phyloP scores from a whole-genome alignment of 495 filamentous ascomycete genomes.

The Daldinia concentrica region DNA sequence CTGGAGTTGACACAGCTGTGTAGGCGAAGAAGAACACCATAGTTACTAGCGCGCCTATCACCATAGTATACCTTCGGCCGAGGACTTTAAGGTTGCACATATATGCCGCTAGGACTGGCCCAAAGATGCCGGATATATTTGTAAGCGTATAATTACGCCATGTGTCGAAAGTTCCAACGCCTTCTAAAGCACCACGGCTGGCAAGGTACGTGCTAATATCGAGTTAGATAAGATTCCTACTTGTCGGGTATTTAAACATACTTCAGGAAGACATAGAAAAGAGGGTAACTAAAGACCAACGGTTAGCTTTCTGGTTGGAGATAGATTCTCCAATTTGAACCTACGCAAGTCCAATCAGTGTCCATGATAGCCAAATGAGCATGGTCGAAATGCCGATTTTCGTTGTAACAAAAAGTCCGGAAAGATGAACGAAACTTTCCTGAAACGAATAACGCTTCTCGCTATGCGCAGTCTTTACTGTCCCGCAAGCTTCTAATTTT shows the following conservation, averaged over 20 bases:
- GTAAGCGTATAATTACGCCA: conserved; percentile 79
- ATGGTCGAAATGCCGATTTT: conserved; percentile 67
- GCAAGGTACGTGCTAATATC: conserved; percentile 52
- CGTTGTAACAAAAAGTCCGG: conserved; percentile 69
- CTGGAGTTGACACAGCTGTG: conserved; percentile 65
- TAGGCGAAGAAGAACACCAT: conserved; percentile 77
- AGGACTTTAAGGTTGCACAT: conserved; percentile 67
- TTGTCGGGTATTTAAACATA: conserved; percentile 22
- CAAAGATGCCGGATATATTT: conserved; percentile 70
- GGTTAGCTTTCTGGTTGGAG: conserved; percentile 24
- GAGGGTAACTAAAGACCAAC: conserved; percentile 57
- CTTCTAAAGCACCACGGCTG: conserved; percentile 49
- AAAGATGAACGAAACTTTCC: conserved; percentile 65
- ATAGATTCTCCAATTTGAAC: conserved; percentile 8
- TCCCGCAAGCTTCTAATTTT: conserved; percentile 63
- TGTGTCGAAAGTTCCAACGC: conserved; percentile 59
- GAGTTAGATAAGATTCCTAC: conserved; percentile 47
- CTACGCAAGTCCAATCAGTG: conserved; percentile 70
- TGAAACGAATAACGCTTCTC: conserved; percentile 56
- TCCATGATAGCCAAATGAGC: conserved; percentile 75
- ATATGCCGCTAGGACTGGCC: conserved; percentile 70
- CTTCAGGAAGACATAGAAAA: conserved; percentile 76
- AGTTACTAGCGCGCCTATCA: conserved; percentile 67
- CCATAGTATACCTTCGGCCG: conserved; percentile 73
- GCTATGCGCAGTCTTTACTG: conserved; percentile 51